Percentiles rank a stretch among this genome's conserved stretches.
Evolutionary conservation across 2,329 filamentous ascomycete genomes (phyloP).

Genomic region (Fusarium miscanthi): DNA sequence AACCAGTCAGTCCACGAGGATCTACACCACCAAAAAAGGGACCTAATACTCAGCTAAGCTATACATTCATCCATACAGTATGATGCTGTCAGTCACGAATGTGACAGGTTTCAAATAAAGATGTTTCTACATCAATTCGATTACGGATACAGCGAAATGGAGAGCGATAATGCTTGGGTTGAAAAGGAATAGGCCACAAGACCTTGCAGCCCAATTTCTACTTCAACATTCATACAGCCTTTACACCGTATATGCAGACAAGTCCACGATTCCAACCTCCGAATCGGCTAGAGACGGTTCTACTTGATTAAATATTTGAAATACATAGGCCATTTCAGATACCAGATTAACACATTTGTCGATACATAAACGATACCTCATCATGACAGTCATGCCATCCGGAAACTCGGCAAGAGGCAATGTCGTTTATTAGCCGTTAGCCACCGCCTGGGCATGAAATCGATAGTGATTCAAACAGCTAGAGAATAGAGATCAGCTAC

Average conservation of each 20-base stretch:
- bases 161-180: too few species aligned
- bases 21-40: not conserved
- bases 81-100: not conserved
- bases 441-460: not conserved
- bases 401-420: constrained; percentile 11
- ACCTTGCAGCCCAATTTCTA: not conserved
- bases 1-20: not conserved
- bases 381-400: constrained; percentile 20
- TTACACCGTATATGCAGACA: not conserved
- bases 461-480: constrained; percentile 2
- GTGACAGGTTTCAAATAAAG: not conserved
- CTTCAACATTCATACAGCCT: not conserved
- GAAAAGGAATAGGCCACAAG: not conserved
- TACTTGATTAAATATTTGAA: not conserved
- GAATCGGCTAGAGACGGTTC: not conserved
- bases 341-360: not conserved
- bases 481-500: constrained; percentile 35
- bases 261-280: not conserved
- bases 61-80: too few species aligned
- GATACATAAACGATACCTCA: not conserved
- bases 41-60: not conserved
- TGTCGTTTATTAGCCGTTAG: not conserved
- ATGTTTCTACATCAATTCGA: not conserved
- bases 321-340: not conserved
- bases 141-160: not conserved